Evolutionary conservation across 352 stramenopile genomes (phyloP), one percentile per base, ranked within the genome.

Genomic region (Pythium periplocum): DNA sequence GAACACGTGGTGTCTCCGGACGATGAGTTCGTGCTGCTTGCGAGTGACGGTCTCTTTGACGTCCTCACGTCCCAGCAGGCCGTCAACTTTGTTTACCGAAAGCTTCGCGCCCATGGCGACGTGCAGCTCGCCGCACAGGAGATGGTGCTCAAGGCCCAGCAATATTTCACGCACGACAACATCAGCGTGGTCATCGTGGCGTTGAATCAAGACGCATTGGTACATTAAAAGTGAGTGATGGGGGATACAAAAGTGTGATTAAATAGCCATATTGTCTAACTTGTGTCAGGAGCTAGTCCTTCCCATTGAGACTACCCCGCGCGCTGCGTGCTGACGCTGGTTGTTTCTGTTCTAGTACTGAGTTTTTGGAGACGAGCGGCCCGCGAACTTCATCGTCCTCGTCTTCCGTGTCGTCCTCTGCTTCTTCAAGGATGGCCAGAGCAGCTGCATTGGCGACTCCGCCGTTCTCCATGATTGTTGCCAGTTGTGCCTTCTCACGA

Each of bases 41-140:
- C 86, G n/a, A 96, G 87, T 53, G 90, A 97, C 54, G 90, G 90
- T 4, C 72, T 97, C 31, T 97, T 95, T 61, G 90, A 97, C 54
- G 87, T 96, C 32, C 63, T 97, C 12, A 86, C 87, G 30, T 95
- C 84, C 48, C 86, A 97, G 51, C 83, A 95, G 54, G 79, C 83
- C 26, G 82, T 97, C 4, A 97, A 97, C 58, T 96, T 96, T 49
- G 83, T 96, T 45, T 62, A 87, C 30, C 76, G 84, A n/a, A 90
- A 94, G 64, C 75, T 97, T 26, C 71, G 78, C 34, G 82, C 82
- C 41, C 81, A 96, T 57, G 84, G 90, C 47, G 86, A 97, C 53
- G 81, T 97, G 33, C 86, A 97, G 64, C 60, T 91, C 26, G 87
- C 87, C 5, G 85, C 86, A 1, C 83, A 96, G 62, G 88, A 92